phyloP scores from a whole-genome alignment of 1,284 basidiomycete species.

The Apiotrichum siamense region DNA sequence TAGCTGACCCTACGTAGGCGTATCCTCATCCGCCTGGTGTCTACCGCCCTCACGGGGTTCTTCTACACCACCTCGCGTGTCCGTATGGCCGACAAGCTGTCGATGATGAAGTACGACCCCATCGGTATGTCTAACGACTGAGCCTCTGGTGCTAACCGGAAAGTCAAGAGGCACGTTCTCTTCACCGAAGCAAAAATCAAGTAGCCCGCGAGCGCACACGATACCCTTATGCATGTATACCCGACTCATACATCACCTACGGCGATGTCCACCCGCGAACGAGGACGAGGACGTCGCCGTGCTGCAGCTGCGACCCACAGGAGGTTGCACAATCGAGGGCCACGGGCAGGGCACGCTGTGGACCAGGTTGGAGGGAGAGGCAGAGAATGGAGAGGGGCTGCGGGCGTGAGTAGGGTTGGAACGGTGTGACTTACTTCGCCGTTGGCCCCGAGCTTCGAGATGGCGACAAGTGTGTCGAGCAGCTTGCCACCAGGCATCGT shows the following conservation, averaged over 20 bases:
- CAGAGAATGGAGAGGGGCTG: slow-evolving; percentile 7
- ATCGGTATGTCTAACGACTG: slow-evolving; percentile 54
- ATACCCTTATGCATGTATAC: slow-evolving; percentile 20
- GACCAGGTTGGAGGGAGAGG: slow-evolving; percentile 12
- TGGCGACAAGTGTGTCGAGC: slow-evolving; percentile 20
- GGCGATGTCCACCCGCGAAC: slow-evolving; percentile 14
- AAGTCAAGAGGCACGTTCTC: slow-evolving; percentile 67
- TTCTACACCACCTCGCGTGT: slow-evolving; percentile 77
- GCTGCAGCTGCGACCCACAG: slow-evolving; percentile 13
- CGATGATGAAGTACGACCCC: slow-evolving; percentile 84
- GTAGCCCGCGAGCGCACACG: slow-evolving; percentile 16
- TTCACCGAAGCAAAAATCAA: slow-evolving; percentile 65
- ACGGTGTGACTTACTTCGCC: neutral
- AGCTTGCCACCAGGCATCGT: slow-evolving; percentile 27
- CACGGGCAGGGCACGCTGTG: neutral
- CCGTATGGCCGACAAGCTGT: slow-evolving; percentile 63
- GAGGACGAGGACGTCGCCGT: slow-evolving; percentile 24
- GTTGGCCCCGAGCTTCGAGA: slow-evolving; percentile 11
- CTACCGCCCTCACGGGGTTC: slow-evolving; percentile 81
- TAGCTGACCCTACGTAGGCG: slow-evolving; percentile 53
- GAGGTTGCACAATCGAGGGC: slow-evolving; percentile 18
- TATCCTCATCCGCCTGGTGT: slow-evolving; percentile 74
- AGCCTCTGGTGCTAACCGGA: too few species aligned
- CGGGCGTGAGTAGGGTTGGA: neutral
- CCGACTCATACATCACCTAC: slow-evolving; percentile 4